phyloP scores from a whole-genome alignment of 306 rosid genomes.

The Prunus persica region DNA sequence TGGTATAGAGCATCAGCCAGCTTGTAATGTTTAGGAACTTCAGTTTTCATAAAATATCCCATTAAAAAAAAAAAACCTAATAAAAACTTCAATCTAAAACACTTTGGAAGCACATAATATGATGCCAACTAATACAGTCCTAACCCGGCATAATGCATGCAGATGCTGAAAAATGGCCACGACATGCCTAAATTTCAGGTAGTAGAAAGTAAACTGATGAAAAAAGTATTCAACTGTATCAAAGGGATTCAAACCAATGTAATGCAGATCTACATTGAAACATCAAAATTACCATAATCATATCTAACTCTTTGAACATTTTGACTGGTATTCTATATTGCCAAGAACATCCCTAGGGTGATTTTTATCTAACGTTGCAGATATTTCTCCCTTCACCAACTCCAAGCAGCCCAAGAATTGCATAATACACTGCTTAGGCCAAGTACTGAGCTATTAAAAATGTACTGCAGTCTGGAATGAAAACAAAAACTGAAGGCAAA shows the following conservation, averaged over 20 bases:
- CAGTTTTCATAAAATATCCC: not conserved
- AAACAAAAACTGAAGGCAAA: slow-evolving; percentile 1
- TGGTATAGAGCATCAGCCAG: not conserved
- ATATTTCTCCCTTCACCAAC: not conserved
- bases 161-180: not conserved
- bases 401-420: not conserved
- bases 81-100: not conserved
- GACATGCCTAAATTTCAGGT: not conserved
- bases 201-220: not conserved
- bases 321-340: not conserved
- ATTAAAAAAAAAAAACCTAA: not conserved
- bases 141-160: not conserved
- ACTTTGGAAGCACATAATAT: not conserved
- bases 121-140: not conserved
- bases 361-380: not conserved
- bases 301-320: not conserved
- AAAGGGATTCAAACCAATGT: not conserved
- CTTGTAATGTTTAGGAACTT: not conserved
- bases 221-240: not conserved
- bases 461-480: not conserved
- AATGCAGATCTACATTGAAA: not conserved
- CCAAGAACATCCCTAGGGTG: not conserved
- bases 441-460: not conserved
- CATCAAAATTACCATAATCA: not conserved
- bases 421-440: not conserved